Conservation (phyloP, 176 grass and related monocot genomes). For the Paspalum notatum region DNA sequence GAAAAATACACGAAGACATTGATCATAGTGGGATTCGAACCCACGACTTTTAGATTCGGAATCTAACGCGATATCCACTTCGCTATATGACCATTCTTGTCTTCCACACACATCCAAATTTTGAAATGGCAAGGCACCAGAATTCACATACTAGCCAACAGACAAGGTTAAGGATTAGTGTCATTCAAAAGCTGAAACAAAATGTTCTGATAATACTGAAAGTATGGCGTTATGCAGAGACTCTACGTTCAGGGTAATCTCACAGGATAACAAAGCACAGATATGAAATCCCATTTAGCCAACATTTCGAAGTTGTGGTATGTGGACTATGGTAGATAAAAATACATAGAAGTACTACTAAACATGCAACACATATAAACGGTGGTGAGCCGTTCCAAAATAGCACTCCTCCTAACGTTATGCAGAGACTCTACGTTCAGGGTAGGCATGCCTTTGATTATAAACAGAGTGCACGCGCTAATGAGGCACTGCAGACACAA, state of each 20-base stretch:
- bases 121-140: not conserved
- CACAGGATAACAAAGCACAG: not conserved
- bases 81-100: conserved; percentile 80
- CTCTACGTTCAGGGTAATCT: too few species aligned
- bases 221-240: too few species aligned
- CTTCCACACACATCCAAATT: conserved; percentile 6
- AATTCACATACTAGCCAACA: conserved; percentile 2
- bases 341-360: not conserved
- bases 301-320: not conserved
- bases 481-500: conserved; percentile 3
- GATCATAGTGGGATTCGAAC: conserved; percentile 99
- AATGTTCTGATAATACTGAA: not conserved
- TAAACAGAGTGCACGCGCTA: not conserved
- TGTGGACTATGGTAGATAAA: not conserved
- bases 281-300: not conserved
- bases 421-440: not conserved
- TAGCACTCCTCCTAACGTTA: not conserved
- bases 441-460: not conserved
- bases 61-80: conserved; percentile 99
- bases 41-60: conserved; percentile 99
- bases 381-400: not conserved
- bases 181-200: conserved; percentile 14
- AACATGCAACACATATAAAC: not conserved
- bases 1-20: not conserved
- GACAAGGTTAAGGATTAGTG: not conserved